Evolutionary conservation across 2,329 filamentous ascomycete genomes (phyloP).

Genomic region (Trichoderma endophyticum): DNA sequence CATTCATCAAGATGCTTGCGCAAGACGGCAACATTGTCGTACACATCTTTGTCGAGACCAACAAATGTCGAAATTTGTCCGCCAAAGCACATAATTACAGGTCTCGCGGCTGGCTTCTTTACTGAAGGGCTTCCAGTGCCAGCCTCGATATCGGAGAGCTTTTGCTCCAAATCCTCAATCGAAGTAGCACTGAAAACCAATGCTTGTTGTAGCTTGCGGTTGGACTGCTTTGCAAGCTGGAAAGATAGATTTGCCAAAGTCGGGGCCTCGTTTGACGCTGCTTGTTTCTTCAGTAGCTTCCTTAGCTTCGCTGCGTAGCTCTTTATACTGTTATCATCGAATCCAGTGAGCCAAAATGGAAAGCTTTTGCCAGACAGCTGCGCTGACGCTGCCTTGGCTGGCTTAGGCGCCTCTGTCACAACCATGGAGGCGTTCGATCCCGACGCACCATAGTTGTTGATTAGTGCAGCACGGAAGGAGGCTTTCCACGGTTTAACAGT

Average conservation of each 20-base stretch:
- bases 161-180: neutral
- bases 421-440: constrained; percentile 28
- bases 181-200: neutral
- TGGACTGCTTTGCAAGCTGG: neutral
- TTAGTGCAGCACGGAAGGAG: constrained; percentile 23
- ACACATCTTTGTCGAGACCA: constrained; percentile 31
- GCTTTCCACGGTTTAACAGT: constrained; percentile 26
- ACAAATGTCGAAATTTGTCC: constrained; percentile 31
- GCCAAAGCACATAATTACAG: constrained; percentile 35
- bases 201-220: neutral
- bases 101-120: neutral
- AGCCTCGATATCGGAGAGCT: neutral
- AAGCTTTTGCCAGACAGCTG: neutral
- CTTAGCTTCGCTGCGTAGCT: neutral
- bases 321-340: neutral
- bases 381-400: constrained; percentile 23
- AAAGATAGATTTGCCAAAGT: neutral
- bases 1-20: constrained; percentile 21
- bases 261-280: no score
- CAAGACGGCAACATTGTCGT: constrained; percentile 26
- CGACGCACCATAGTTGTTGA: constrained; percentile 39
- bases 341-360: neutral
- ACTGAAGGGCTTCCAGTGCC: no score
- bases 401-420: neutral
- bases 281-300: no score